Evolutionary conservation across 306 rosid species (phyloP), one percentile per base, ranked within the genome.

Genomic region (Elaeagnus macrophylla): DNA sequence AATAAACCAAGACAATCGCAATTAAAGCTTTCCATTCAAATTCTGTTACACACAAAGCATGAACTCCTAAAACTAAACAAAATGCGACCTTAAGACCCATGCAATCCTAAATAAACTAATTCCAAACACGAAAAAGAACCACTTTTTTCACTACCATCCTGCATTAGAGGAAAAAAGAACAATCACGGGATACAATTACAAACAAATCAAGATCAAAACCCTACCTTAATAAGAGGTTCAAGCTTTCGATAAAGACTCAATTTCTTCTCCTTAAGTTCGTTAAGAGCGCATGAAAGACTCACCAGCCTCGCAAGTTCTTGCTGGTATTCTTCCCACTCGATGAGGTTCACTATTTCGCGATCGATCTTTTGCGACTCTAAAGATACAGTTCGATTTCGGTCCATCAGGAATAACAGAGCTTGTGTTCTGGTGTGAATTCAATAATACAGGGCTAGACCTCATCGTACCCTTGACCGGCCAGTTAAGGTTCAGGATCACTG

Each of bases 301-400:
- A 84, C 65, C 10, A 87, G 53, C 75, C 83, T 69, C 1, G 89
- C 96, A 45, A 87, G 85, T 62, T 87, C 95, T 35, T 82, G 89
- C 66, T 91, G 83, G 65, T 79, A 84, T 43, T 84, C 96, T 67
- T 87, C 96, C 95, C 99, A 91, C 67, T 82, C 71, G 41, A 87
- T 73, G 9, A 80, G 76, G 66, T 71, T 76, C 49, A 62, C 59
- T 63, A 76, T 69, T 39, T 82, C 77, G 12, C 65, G 82, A 84
- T 76, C 82, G 65, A 64, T 60, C 1, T 62, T 38, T 48, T 50
- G 62, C 56, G 61, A 45, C n/a, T 48, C 71, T 51, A 66, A 60
- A 48, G 80, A 51, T 18, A 39, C 46, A 46, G 60, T 32, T 54
- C 60, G 66, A 52, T 63, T 48, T 61, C 52, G 72, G 72, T 83